phyloP scores from a whole-genome alignment of 2,329 filamentous ascomycete genomes.

The Hypomyces perniciosus region DNA sequence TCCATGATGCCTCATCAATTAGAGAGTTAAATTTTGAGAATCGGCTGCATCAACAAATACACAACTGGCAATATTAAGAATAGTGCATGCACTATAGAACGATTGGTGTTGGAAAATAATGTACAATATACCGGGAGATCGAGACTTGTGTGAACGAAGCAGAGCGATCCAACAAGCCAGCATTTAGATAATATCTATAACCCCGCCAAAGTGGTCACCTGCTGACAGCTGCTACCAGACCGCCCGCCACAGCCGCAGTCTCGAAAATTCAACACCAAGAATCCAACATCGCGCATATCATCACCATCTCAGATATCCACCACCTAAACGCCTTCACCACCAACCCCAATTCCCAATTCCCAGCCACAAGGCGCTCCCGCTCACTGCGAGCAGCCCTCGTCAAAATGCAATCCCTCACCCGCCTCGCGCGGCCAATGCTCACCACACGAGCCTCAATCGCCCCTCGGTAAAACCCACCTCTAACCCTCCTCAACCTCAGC shows the following conservation, averaged over 20 bases:
- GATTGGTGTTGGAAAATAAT: too few species aligned
- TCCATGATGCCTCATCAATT: too few species aligned
- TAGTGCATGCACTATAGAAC: too few species aligned
- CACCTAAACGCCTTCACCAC: neutral
- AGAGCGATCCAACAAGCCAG: neutral
- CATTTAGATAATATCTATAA: neutral
- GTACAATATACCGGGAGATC: neutral
- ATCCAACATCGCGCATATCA: constrained; percentile 1
- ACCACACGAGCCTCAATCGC: constrained; percentile 19
- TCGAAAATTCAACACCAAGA: constrained; percentile 12
- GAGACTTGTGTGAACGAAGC: neutral
- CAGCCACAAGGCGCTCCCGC: neutral
- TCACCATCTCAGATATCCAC: neutral
- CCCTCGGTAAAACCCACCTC: constrained; percentile 18
- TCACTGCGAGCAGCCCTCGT: neutral
- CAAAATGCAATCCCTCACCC: constrained; percentile 24
- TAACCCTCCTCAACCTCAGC: neutral
- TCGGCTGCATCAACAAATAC: too few species aligned
- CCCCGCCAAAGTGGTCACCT: neutral
- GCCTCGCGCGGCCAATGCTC: constrained; percentile 25
- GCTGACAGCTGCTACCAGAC: neutral
- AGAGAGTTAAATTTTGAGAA: too few species aligned
- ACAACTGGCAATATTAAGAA: too few species aligned
- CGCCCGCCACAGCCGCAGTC: neutral
- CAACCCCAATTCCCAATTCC: neutral